A percentile compares a stretch with the other conserved stretches of the same genome.
Evolutionary conservation across 2,329 filamentous ascomycete species (phyloP).

Genomic region (Cytospora chrysosperma): DNA sequence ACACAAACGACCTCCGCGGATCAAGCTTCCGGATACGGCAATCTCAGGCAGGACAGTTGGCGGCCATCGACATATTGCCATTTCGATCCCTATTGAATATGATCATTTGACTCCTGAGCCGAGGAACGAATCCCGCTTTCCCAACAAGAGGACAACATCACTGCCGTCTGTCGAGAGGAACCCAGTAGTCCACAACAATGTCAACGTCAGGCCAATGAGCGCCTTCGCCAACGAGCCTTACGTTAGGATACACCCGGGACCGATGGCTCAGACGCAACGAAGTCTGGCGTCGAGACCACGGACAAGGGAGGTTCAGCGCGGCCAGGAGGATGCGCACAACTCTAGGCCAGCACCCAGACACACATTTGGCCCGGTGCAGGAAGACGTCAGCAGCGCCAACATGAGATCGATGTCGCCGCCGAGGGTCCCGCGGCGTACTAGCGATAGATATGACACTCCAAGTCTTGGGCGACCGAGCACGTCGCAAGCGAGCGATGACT

Average conservation of each 20-base stretch:
- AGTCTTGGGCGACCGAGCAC: background rate
- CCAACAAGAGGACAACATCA: background rate
- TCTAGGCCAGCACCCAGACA: conserved; percentile 14
- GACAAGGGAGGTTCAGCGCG: conserved; percentile 1
- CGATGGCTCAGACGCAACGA: conserved; percentile 39
- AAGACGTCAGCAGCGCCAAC: conserved; percentile 27
- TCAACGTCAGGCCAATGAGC: conserved; percentile 12
- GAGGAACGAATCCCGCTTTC: conserved; percentile 26
- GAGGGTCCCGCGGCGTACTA: conserved; percentile 14
- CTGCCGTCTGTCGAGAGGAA: conserved; percentile 1
- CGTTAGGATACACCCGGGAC: conserved; percentile 31
- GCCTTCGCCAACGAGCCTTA: conserved; percentile 14
- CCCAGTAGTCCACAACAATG: background rate
- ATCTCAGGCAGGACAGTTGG: conserved; percentile 52
- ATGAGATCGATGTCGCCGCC: conserved; percentile 27
- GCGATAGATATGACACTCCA: background rate
- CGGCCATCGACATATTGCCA: conserved; percentile 59
- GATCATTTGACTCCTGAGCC: conserved; percentile 40
- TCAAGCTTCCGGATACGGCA: conserved; percentile 54
- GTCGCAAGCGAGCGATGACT: conserved; percentile 32
- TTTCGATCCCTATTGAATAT: conserved; percentile 56
- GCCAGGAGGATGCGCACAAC: conserved; percentile 30
- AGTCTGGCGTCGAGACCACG: conserved; percentile 24
- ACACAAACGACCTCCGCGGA: conserved; percentile 28
- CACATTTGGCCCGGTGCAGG: conserved; percentile 23